Evolutionary conservation across 1,284 basidiomycete species (phyloP).

Genomic region (Neolentinus lepideus): DNA sequence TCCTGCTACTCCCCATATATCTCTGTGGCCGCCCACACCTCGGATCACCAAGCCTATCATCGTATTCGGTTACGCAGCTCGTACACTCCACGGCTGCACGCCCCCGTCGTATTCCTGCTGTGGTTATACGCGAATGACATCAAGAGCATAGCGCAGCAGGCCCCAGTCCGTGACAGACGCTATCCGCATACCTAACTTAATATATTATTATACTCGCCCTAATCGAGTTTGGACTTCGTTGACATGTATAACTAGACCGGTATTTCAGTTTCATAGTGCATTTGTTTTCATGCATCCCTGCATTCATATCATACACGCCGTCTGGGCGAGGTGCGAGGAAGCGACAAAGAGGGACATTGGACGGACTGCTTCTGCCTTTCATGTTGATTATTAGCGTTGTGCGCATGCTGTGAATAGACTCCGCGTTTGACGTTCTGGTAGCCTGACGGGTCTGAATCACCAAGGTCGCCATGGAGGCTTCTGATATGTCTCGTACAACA

Average conservation of each 20-base stretch:
- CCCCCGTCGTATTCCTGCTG: too few relatives aligned
- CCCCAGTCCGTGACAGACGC: neutral
- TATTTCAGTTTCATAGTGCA: neutral
- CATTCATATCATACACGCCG: neutral
- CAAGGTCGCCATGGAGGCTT: too few relatives aligned
- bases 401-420: too few relatives aligned
- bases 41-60: too few relatives aligned
- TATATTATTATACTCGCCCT: neutral
- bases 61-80: neutral
- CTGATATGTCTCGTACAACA: neutral
- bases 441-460: too few relatives aligned
- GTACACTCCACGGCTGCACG: neutral
- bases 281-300: neutral
- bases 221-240: neutral
- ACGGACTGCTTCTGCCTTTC: too few relatives aligned
- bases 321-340: neutral
- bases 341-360: too few relatives aligned
- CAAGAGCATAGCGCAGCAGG: neutral
- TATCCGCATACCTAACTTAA: neutral
- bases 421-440: too few relatives aligned
- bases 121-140: neutral
- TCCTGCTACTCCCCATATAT: too few relatives aligned
- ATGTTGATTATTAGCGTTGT: too few relatives aligned
- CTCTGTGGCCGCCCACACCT: too few relatives aligned
- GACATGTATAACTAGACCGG: neutral